Base-by-base conservation (phyloP, 75 land plant genomes). In the Pseudotsuga menziesii region DNA sequence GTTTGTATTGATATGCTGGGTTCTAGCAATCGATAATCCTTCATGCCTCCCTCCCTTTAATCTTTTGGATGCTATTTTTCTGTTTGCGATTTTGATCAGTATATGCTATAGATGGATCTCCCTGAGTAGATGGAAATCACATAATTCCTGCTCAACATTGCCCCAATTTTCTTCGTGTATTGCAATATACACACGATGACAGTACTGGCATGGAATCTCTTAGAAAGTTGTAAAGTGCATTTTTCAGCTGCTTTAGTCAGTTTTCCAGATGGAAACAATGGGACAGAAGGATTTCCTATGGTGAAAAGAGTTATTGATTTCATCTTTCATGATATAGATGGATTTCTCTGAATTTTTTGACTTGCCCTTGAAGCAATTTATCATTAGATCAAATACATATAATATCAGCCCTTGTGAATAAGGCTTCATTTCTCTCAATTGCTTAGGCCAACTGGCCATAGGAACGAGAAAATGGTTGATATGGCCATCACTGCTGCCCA, bases 261-360 rank as follows among this genome's bases (percentile, higher is more conserved):
- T 29, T n/a, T 66, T 35, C 85, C 56, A 22, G 86, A 79, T 56
- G 56, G 83, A 22, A 57, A 62, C 36, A 15, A 77, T 63, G 59
- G 72, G 56, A 41, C 26, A 4, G 89, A 91, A 58, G 86, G 82
- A 55, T 83, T 97, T 52, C 72, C 85, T 74, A 89, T 88, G 26
- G 84, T 97, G 61, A 90, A 88, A 84, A 88, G 44, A 85, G 99
- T 90, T 70, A 87, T 94, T 78, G 93, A 94, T 85, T 85, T 93
- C 77, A 86, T 80, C 73, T 89, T 97, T 66, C 91, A 93, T 39
- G 94, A 97, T 79, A 88, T 97, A 19, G 89, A 90, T 19, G 83
- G 86, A 27, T 81, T 97, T 26, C 86, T 93, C 26, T 91, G 77
- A 58, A 87, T 93, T 64, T 92, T 95, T 23, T 87, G 91, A 2